Conservation (phyloP, 2,329 filamentous ascomycete species). For the Emmonsiellopsis sp. region DNA sequence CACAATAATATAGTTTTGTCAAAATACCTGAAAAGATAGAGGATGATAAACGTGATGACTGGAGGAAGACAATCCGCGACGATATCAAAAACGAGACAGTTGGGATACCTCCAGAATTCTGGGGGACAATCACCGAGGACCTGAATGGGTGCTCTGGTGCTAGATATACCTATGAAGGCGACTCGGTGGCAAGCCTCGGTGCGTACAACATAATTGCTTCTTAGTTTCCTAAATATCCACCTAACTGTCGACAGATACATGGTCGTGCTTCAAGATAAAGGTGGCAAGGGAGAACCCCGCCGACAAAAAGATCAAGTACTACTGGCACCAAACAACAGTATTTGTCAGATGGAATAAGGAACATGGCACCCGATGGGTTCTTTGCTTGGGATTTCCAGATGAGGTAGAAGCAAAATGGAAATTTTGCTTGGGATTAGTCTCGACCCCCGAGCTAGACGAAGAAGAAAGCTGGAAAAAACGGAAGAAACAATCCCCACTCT, state of each 20-base stretch:
- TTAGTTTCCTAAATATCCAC: not conserved
- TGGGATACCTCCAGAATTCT: not conserved
- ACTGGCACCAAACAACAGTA: conserved; percentile 15
- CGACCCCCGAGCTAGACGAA: too few species aligned
- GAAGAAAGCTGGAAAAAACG: too few species aligned
- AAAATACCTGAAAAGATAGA: too few species aligned
- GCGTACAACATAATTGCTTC: not conserved
- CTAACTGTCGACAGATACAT: conserved; percentile 13
- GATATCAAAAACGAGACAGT: not conserved
- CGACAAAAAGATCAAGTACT: conserved; percentile 3
- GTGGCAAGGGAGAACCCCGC: not conserved
- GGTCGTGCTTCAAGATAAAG: conserved; percentile 20
- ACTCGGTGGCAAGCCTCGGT: not conserved
- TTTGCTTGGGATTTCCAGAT: conserved; percentile 9
- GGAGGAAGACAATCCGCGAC: not conserved
- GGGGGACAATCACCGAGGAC: not conserved
- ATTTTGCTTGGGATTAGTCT: too few species aligned
- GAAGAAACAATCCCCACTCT: not conserved
- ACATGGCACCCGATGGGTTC: conserved; percentile 7
- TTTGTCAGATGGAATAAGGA: conserved; percentile 15
- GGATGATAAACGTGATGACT: not conserved
- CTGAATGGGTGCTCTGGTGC: conserved; percentile 2
- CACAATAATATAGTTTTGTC: too few species aligned
- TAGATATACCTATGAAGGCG: not conserved
- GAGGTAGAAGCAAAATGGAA: conserved; percentile 3